Percentiles rank a stretch among this genome's conserved stretches.
These are phyloP conservation scores for Aspergillus sp. DNA, from an alignment of 2,329 filamentous ascomycete genomes.

Conservation along the genomic window DNA sequence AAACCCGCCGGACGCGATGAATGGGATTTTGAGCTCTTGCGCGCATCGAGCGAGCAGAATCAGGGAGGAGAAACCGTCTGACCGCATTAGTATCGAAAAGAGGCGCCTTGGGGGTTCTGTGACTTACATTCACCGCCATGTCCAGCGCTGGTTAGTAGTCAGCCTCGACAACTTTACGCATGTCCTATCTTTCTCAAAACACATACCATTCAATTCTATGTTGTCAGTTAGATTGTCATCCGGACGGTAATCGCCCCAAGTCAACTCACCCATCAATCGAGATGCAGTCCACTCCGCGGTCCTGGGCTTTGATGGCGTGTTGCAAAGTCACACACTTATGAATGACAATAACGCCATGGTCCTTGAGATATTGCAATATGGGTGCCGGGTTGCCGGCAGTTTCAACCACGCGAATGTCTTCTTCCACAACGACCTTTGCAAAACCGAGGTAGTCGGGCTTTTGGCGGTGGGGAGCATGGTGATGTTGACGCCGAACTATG, in stretches of 20 bases:
- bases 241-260: too few species aligned
- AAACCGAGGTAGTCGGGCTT: slow-evolving; percentile 92
- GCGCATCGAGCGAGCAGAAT: slow-evolving; percentile 76
- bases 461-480: slow-evolving; percentile 88
- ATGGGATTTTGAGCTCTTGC: slow-evolving; percentile 80
- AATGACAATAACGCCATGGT: slow-evolving; percentile 72
- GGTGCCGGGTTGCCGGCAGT: slow-evolving; percentile 88
- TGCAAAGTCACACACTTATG: slow-evolving; percentile 98
- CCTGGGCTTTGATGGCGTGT: slow-evolving; percentile 86
- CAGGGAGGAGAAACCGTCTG: slow-evolving; percentile 52
- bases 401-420: slow-evolving; percentile 88
- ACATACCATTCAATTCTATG: background rate
- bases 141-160: slow-evolving; percentile 53
- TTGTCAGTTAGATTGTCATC: background rate
- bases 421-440: slow-evolving; percentile 87
- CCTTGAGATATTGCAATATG: slow-evolving; percentile 85
- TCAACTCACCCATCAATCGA: slow-evolving; percentile 98
- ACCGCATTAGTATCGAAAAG: background rate
- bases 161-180: background rate
- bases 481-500: slow-evolving; percentile 81
- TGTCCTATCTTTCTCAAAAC: background rate
- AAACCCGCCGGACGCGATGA: slow-evolving; percentile 94
- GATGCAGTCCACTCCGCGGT: slow-evolving; percentile 93
- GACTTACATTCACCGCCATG: slow-evolving; percentile 48
- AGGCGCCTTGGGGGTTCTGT: background rate